Conservation (phyloP, 139 green algal genomes). For the Yamagishiella unicocca region DNA sequence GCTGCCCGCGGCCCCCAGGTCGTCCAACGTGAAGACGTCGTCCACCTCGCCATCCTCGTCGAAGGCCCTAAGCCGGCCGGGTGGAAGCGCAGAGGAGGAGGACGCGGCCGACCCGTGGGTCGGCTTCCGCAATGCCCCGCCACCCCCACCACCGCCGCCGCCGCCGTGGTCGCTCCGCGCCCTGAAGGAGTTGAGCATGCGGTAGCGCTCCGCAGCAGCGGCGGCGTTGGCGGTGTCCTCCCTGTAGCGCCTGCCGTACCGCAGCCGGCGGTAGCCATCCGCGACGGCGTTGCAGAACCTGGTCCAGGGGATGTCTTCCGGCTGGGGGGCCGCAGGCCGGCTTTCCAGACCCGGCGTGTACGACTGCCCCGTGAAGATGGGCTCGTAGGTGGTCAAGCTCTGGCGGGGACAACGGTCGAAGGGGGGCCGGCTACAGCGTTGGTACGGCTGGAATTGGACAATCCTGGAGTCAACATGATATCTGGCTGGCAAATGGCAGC, state of each 20-base stretch:
- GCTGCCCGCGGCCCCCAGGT: background rate
- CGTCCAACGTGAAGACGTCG: constrained; percentile 31
- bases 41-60: background rate
- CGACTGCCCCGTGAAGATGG: constrained; percentile 23
- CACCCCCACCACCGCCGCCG: background rate
- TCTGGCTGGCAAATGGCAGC: too few species aligned
- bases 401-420: too few species aligned
- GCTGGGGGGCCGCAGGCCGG: background rate
- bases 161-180: background rate
- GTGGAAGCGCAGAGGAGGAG: background rate
- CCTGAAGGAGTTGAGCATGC: background rate
- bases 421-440: too few species aligned
- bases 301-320: constrained; percentile 27
- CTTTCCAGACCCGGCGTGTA: constrained; percentile 24
- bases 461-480: too few species aligned
- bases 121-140: background rate
- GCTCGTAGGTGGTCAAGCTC: background rate
- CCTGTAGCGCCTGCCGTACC: constrained; percentile 2
- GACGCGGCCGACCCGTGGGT: background rate
- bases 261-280: background rate
- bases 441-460: too few species aligned
- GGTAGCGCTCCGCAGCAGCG: background rate
- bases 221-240: background rate
- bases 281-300: background rate
- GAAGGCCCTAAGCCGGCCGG: background rate